Percentiles rank a stretch among this genome's conserved stretches.
Conservation (phyloP, 345 rosid species). For the Murraya koenigii region DNA sequence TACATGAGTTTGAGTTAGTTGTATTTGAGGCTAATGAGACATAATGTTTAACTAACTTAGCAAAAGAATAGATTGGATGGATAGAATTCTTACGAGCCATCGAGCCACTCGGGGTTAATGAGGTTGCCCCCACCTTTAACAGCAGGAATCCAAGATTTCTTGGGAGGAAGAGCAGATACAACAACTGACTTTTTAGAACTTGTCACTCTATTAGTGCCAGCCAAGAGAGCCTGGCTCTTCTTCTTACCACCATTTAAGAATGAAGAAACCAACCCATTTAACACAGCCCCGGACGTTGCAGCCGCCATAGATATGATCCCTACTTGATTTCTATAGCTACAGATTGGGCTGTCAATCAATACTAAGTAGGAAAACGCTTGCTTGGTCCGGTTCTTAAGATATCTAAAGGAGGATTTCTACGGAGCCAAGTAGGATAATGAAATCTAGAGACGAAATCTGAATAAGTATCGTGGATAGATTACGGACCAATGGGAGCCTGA, state of each 20-base stretch:
- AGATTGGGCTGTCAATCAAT: not conserved
- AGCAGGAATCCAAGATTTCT: slow-evolving; percentile 95
- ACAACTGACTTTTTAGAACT: slow-evolving; percentile 46
- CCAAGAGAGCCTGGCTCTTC: slow-evolving; percentile 37
- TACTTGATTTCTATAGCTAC: not conserved
- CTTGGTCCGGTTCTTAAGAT: not conserved
- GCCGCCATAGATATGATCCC: slow-evolving; percentile 45
- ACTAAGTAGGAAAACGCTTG: not conserved
- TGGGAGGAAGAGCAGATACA: slow-evolving; percentile 50
- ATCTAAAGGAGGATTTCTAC: slow-evolving; percentile 30
- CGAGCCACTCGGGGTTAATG: slow-evolving; percentile 95
- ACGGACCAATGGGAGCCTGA: slow-evolving; percentile 57
- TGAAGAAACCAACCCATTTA: slow-evolving; percentile 75
- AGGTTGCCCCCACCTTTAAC: slow-evolving; percentile 91
- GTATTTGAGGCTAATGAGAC: not conserved
- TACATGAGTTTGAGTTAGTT: no score
- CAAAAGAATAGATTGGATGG: not conserved
- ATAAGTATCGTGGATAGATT: slow-evolving; percentile 58
- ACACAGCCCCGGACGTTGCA: slow-evolving; percentile 67
- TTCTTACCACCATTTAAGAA: slow-evolving; percentile 61
- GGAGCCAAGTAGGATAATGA: slow-evolving; percentile 56
- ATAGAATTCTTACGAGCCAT: slow-evolving; percentile 77
- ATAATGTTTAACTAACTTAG: not conserved
- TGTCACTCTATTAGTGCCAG: slow-evolving; percentile 19
- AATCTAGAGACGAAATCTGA: slow-evolving; percentile 58